Percentiles rank a stretch among this genome's conserved stretches.
phyloP scores from a whole-genome alignment of 139 green algal species.

The Haematococcus sp. region DNA sequence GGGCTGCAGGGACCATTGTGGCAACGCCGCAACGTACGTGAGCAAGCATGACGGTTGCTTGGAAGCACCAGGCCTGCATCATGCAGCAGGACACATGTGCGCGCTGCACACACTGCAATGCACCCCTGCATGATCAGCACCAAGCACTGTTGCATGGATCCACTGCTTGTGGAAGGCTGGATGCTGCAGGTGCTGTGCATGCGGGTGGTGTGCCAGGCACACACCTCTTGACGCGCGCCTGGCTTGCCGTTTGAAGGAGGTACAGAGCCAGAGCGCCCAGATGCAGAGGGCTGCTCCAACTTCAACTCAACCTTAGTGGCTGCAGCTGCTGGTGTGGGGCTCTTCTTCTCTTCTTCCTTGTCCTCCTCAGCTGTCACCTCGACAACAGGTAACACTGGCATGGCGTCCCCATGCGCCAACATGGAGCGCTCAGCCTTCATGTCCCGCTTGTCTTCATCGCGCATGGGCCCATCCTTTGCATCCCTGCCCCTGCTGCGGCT shows the following conservation, averaged over 20 bases:
- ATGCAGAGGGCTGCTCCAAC: background rate
- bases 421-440: slow-evolving; percentile 2
- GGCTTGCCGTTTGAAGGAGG: background rate
- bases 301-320: slow-evolving; percentile 20
- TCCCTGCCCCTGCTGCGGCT: background rate
- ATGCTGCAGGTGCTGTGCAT: too few relatives aligned
- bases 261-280: too few relatives aligned
- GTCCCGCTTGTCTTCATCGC: slow-evolving; percentile 12
- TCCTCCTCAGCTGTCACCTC: slow-evolving; percentile 16
- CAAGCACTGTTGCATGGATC: too few relatives aligned
- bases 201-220: too few relatives aligned
- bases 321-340: background rate
- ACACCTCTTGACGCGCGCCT: background rate
- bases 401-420: background rate
- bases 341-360: slow-evolving; percentile 6
- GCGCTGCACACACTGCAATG: too few relatives aligned
- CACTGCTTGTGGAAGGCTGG: too few relatives aligned
- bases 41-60: too few relatives aligned
- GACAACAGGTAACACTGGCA: too few relatives aligned
- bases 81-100: slow-evolving; percentile 1
- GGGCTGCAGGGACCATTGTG: too few relatives aligned
- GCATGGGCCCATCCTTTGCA: background rate
- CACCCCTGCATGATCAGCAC: too few relatives aligned
- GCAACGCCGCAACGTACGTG: too few relatives aligned
- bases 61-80: too few relatives aligned